phyloP scores from a whole-genome alignment of 2,329 filamentous ascomycete species.

The Penicillium digitatum region DNA sequence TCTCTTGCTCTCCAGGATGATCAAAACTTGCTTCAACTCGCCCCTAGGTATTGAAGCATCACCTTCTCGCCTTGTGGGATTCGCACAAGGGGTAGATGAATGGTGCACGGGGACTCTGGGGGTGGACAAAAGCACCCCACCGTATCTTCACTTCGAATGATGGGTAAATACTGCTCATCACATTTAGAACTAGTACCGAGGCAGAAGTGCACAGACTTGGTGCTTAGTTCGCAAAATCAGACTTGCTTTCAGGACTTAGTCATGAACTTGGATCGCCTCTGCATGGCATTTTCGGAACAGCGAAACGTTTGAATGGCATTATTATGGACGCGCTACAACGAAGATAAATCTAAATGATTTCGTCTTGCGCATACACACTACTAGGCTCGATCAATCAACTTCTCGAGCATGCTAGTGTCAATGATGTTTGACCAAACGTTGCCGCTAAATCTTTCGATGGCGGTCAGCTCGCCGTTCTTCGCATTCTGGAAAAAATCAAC shows the following conservation, averaged over 20 bases:
- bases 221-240: conserved; percentile 25
- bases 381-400: conserved; percentile 39
- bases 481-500: background rate
- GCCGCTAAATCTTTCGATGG: background rate
- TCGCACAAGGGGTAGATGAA: conserved; percentile 22
- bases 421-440: conserved; percentile 9
- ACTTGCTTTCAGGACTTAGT: conserved; percentile 29
- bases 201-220: conserved; percentile 25
- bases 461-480: background rate
- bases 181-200: conserved; percentile 29
- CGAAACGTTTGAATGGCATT: conserved; percentile 26
- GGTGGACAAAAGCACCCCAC: conserved; percentile 21
- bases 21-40: conserved; percentile 7
- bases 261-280: conserved; percentile 33
- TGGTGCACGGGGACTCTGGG: conserved; percentile 25
- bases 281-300: conserved; percentile 30
- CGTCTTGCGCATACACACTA: conserved; percentile 39
- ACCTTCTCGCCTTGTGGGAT: conserved; percentile 30
- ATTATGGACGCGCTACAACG: conserved; percentile 20
- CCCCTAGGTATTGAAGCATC: conserved; percentile 20
- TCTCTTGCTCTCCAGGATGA: conserved; percentile 11
- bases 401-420: conserved; percentile 26
- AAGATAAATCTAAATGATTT: conserved; percentile 29
- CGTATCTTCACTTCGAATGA: conserved; percentile 18
- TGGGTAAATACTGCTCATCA: conserved; percentile 23